A percentile compares a stretch with the other conserved stretches of the same genome.
Conservation (phyloP, 208 protist genomes). For the Wallacemonas sp. region DNA sequence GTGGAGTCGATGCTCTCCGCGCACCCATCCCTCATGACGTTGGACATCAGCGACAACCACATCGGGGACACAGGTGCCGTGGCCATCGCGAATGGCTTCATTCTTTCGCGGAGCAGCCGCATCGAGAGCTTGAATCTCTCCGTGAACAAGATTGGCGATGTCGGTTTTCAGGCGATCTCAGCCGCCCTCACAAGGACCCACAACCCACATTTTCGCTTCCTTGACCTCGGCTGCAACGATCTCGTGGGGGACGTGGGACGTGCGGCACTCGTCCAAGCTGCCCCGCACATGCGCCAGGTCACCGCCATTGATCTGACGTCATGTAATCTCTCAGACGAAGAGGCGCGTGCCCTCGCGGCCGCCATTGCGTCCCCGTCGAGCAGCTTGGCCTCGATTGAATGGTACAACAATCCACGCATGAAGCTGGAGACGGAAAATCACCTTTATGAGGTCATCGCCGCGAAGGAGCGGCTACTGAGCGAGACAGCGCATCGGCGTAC, state of each 20-base stretch:
- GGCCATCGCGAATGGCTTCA: constrained; percentile 55
- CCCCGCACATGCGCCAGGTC: constrained; percentile 43
- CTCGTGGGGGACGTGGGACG: constrained; percentile 55
- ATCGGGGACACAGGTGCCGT: constrained; percentile 74
- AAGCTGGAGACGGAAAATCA: constrained; percentile 50
- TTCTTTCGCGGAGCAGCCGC: constrained; percentile 42
- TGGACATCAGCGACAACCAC: constrained; percentile 85
- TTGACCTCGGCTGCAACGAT: constrained; percentile 82
- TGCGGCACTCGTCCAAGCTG: constrained; percentile 37
- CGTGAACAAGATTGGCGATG: constrained; percentile 76
- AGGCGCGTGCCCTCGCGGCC: constrained; percentile 40
- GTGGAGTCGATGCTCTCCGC: constrained; percentile 48
- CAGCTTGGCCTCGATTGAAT: constrained; percentile 65
- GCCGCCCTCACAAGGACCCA: constrained; percentile 60
- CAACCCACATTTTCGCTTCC: constrained; percentile 43
- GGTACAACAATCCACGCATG: constrained; percentile 87
- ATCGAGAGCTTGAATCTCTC: constrained; percentile 72
- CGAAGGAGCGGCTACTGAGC: constrained; percentile 23
- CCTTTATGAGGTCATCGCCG: constrained; percentile 53
- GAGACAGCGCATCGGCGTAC: constrained; percentile 11
- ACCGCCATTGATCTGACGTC: constrained; percentile 73
- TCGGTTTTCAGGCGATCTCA: constrained; percentile 68
- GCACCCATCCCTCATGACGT: constrained; percentile 50
- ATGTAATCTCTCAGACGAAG: constrained; percentile 68
- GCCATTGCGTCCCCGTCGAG: constrained; percentile 45